A percentile compares a stretch with the other conserved stretches of the same genome.
phyloP scores from a whole-genome alignment of 2,329 filamentous ascomycete genomes.

The Pestalotiopsis sp. region DNA sequence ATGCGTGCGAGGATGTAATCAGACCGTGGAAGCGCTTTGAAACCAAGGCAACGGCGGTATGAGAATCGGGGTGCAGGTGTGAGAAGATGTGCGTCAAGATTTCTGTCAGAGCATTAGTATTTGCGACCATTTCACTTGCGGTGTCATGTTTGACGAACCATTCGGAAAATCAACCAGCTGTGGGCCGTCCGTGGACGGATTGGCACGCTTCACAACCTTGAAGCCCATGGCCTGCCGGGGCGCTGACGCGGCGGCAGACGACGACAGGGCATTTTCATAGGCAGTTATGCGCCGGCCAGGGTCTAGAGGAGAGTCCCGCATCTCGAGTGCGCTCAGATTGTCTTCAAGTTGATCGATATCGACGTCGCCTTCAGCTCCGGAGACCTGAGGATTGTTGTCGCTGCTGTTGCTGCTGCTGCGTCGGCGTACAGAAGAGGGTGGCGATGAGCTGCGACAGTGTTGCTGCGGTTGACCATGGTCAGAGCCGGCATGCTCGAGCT shows the following conservation, averaged over 20 bases:
- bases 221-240: constrained; percentile 55
- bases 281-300: constrained; percentile 59
- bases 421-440: constrained; percentile 34
- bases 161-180: constrained; percentile 72
- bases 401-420: constrained; percentile 6
- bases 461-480: constrained; percentile 36
- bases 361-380: constrained; percentile 29
- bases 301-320: constrained; percentile 30
- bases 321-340: constrained; percentile 55
- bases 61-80: constrained; percentile 82
- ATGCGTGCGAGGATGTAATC: constrained; percentile 89
- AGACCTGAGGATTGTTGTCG: constrained; percentile 23
- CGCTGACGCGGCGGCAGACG: constrained; percentile 44
- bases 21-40: constrained; percentile 85
- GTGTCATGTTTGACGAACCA: constrained; percentile 57
- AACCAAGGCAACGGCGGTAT: constrained; percentile 81
- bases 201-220: constrained; percentile 54
- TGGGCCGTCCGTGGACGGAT: constrained; percentile 39
- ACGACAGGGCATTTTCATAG: constrained; percentile 62
- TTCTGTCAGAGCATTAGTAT: constrained; percentile 58
- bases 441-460: constrained; percentile 38
- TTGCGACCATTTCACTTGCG: constrained; percentile 17
- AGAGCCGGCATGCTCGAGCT: constrained; percentile 42
- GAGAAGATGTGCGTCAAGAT: constrained; percentile 90
- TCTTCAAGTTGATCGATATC: constrained; percentile 49